Conservation (phyloP, 2,329 filamentous ascomycete species). For the Trichoderma harzianum region DNA sequence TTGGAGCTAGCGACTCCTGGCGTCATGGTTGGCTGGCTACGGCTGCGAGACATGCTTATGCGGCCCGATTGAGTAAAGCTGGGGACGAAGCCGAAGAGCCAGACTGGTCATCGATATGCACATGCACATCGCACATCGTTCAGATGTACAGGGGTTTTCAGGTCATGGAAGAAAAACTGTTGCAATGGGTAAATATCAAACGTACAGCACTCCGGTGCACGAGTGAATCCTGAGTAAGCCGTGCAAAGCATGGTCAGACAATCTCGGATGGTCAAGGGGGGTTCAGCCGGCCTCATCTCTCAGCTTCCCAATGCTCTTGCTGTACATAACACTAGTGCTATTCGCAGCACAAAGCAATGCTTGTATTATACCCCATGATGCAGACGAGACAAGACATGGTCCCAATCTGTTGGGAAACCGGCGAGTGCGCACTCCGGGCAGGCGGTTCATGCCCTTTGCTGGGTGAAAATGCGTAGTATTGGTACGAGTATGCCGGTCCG, state of each 20-base stretch:
- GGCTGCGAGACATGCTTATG: conserved; percentile 19
- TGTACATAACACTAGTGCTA: background rate
- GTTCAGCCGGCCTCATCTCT: background rate
- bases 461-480: background rate
- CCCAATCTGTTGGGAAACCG: conserved; percentile 16
- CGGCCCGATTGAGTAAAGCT: conserved; percentile 5
- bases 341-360: background rate
- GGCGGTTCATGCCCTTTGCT: background rate
- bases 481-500: background rate
- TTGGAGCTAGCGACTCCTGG: conserved; percentile 5
- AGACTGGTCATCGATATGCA: background rate
- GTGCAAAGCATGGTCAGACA: background rate
- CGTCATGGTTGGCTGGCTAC: conserved; percentile 6
- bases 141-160: background rate
- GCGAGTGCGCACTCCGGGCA: background rate
- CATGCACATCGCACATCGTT: background rate
- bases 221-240: background rate
- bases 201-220: background rate
- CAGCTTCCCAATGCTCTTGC: background rate
- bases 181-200: background rate
- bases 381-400: background rate
- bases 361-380: background rate
- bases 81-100: background rate
- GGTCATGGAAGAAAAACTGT: background rate
- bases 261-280: background rate